phyloP scores from a whole-genome alignment of 345 rosid species.

The Viola odorata region DNA sequence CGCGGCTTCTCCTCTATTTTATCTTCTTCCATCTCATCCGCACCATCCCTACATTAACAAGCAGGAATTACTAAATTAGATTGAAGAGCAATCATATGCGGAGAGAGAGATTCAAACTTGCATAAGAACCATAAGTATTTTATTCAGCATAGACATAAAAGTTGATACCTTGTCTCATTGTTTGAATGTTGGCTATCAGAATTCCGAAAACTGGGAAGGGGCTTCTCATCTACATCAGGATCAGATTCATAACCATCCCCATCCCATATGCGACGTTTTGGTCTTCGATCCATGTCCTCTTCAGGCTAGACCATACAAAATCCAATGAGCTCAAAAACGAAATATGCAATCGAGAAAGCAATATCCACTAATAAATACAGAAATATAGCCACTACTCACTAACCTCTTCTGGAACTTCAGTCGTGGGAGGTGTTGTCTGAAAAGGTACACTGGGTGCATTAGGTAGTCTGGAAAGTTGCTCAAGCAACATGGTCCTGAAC shows the following conservation, averaged over 20 bases:
- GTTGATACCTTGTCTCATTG: slow-evolving; percentile 42
- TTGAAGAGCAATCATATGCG: neutral
- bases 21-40: slow-evolving; percentile 43
- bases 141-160: neutral
- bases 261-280: slow-evolving; percentile 84
- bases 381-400: slow-evolving; percentile 12
- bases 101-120: neutral
- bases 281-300: slow-evolving; percentile 57
- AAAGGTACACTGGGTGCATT: slow-evolving; percentile 69
- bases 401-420: slow-evolving; percentile 63
- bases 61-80: neutral
- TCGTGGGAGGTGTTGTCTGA: slow-evolving; percentile 44
- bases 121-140: neutral
- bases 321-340: slow-evolving; percentile 7
- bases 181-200: slow-evolving; percentile 29
- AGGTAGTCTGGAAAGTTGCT: slow-evolving; percentile 50
- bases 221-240: slow-evolving; percentile 62
- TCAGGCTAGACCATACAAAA: slow-evolving; percentile 38
- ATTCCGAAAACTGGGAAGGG: slow-evolving; percentile 30
- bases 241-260: slow-evolving; percentile 73
- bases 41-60: slow-evolving; percentile 28
- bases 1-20: slow-evolving; percentile 30
- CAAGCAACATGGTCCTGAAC: slow-evolving; percentile 41
- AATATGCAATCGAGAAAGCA: neutral
- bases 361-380: neutral